Evolutionary conservation across 495 filamentous ascomycete species (phyloP).

Genomic region (Annulohypoxylon bovei): DNA sequence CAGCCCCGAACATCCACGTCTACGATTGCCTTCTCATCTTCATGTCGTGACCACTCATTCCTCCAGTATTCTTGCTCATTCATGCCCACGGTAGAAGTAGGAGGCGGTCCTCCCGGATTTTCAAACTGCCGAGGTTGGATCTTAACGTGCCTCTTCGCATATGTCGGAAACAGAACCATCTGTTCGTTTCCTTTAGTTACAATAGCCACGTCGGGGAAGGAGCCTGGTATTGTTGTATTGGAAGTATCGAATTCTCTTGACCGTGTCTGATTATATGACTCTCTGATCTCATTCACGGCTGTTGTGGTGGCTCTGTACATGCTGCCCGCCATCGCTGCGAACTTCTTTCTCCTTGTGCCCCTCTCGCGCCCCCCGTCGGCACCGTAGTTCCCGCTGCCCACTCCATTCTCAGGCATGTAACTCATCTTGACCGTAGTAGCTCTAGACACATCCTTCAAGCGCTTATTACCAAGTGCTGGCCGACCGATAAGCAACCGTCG

Average conservation of each 20-base stretch:
- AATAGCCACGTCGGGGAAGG: constrained; percentile 84
- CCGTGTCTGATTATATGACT: constrained; percentile 83
- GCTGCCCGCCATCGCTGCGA: constrained; percentile 66
- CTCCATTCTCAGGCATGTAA: constrained; percentile 40
- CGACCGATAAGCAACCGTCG: constrained; percentile 53
- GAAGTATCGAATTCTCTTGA: constrained; percentile 61
- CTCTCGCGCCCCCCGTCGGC: constrained; percentile 59
- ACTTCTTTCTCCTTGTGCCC: constrained; percentile 77
- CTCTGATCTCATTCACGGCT: constrained; percentile 89
- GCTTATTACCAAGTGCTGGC: constrained; percentile 14
- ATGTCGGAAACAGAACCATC: constrained; percentile 93
- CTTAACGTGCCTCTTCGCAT: constrained; percentile 76
- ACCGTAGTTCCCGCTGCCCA: constrained; percentile 42
- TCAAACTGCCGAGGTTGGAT: constrained; percentile 36
- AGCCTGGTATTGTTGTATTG: constrained; percentile 69
- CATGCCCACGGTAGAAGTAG: constrained; percentile 35
- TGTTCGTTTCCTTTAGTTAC: constrained; percentile 84
- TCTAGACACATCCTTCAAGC: constrained; percentile 35
- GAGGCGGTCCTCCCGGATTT: constrained; percentile 25
- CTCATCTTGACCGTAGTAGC: constrained; percentile 37
- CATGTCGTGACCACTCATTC: constrained; percentile 72
- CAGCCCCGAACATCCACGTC: constrained; percentile 96
- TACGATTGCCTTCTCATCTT: constrained; percentile 82
- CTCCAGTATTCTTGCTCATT: constrained; percentile 73
- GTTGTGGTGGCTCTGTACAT: constrained; percentile 76